These are phyloP conservation scores for Cutaneotrichosporon spelunceum DNA, from an alignment of 1,284 basidiomycete species.

Conservation along the genomic window DNA sequence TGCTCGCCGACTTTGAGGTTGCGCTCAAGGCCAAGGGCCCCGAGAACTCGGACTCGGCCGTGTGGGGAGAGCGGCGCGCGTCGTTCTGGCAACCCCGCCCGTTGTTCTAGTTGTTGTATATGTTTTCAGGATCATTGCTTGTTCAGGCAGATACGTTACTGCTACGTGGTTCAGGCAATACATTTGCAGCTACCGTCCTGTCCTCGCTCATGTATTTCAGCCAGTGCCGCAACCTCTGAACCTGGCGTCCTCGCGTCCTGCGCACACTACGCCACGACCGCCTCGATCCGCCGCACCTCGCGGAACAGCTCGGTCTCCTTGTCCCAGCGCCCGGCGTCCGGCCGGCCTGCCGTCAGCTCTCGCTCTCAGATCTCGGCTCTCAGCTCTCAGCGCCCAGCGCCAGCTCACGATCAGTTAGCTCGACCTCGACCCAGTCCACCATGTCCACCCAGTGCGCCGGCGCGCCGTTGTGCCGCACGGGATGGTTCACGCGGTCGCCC, in stretches of 20 bases:
- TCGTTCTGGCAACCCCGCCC: neutral
- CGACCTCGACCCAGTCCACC: constrained; percentile 4
- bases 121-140: neutral
- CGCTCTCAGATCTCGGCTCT: no score
- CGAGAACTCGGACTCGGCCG: neutral
- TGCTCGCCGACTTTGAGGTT: neutral
- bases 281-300: neutral
- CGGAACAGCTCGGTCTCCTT: neutral
- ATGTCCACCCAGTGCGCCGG: neutral
- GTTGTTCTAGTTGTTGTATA: neutral
- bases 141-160: no score
- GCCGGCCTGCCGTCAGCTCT: neutral
- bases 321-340: neutral
- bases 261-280: no score
- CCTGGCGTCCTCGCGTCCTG: no score
- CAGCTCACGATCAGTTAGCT: neutral
- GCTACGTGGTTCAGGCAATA: no score
- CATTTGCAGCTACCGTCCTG: no score
- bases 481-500: neutral
- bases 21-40: neutral
- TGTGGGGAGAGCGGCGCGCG: neutral
- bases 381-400: no score
- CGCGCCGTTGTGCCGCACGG: neutral
- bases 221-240: no score
- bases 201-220: no score